These are phyloP conservation scores for Boletus rufocinnamomeus DNA, from an alignment of 768 basidiomycete species.

Conservation along the genomic window DNA sequence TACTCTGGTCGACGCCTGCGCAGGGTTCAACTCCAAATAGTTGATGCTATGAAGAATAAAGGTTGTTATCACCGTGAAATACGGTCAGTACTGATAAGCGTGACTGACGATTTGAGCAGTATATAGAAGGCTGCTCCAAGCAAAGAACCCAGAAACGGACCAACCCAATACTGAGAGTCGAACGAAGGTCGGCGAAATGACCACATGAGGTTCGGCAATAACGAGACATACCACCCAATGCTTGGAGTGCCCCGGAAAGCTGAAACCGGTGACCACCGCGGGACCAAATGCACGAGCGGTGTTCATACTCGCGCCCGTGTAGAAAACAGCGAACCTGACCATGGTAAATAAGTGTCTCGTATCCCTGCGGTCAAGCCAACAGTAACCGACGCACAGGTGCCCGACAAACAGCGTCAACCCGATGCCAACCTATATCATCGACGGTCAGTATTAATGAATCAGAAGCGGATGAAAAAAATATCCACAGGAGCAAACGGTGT, in stretches of 20 bases:
- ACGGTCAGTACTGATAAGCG: not conserved
- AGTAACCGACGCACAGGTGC: constrained; percentile 48
- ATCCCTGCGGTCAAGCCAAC: not conserved
- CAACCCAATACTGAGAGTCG: constrained; percentile 61
- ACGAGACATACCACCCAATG: constrained; percentile 64
- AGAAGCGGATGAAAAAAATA: not conserved
- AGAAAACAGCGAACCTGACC: constrained; percentile 56
- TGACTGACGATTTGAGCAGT: constrained; percentile 51
- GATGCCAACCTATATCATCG: constrained; percentile 51
- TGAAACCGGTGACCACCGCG: constrained; percentile 63
- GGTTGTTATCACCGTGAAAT: too few relatives aligned
- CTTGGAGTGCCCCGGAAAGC: constrained; percentile 32
- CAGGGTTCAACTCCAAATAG: too few relatives aligned
- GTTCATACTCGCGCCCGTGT: constrained; percentile 69
- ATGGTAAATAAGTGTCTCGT: not conserved
- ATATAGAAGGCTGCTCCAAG: constrained; percentile 60
- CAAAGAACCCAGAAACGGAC: constrained; percentile 66
- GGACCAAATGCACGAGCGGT: constrained; percentile 72
- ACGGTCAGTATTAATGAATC: constrained; percentile 3
- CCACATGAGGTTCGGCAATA: not conserved
- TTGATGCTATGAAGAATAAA: too few relatives aligned
- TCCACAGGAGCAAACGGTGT: constrained; percentile 70
- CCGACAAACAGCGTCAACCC: constrained; percentile 65
- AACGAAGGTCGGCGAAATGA: constrained; percentile 8
- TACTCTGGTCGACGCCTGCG: too few relatives aligned